Percentiles rank a stretch among this genome's conserved stretches.
phyloP scores from a whole-genome alignment of 306 rosid genomes.

The Bauhinia variegata region DNA sequence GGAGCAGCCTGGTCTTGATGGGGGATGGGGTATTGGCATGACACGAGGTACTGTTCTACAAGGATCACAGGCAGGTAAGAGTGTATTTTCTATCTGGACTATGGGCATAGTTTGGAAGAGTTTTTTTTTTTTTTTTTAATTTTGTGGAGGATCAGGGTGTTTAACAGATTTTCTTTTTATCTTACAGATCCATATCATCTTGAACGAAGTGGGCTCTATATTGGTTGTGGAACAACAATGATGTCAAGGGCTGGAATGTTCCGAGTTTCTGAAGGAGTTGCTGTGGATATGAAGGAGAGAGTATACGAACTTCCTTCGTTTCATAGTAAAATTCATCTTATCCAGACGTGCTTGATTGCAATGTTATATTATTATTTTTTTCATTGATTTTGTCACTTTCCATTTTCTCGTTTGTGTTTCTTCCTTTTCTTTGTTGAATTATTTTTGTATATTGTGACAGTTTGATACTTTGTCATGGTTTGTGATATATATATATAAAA shows the following conservation, averaged over 20 bases:
- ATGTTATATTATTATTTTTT: conserved; percentile 7
- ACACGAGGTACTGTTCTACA: conserved; percentile 87
- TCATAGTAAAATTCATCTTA: conserved; percentile 61
- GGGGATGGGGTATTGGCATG: conserved; percentile 77
- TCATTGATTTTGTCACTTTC: not conserved
- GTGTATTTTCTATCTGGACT: conserved; percentile 26
- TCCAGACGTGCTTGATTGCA: not conserved
- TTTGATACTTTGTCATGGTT: not conserved
- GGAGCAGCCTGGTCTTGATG: conserved; percentile 76
- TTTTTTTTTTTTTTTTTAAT: not conserved
- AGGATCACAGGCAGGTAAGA: conserved; percentile 67
- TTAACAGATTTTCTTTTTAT: conserved; percentile 32
- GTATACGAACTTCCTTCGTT: conserved; percentile 83
- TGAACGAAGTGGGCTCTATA: conserved; percentile 77
- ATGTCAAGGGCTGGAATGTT: conserved; percentile 91
- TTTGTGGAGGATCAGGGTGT: not conserved
- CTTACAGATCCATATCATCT: conserved; percentile 69
- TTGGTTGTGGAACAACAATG: conserved; percentile 85
- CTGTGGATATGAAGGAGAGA: conserved; percentile 81
- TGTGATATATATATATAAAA: too few relatives aligned
- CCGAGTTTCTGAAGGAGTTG: conserved; percentile 72
- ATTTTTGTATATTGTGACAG: conserved; percentile 7
- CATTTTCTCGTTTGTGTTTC: conserved; percentile 1
- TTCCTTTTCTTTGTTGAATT: conserved; percentile 1
- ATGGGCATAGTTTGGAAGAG: conserved; percentile 17